Percentiles rank a stretch among this genome's conserved stretches.
Evolutionary conservation across 1,284 basidiomycete genomes (phyloP).

Genomic region (Malassezia nana): DNA sequence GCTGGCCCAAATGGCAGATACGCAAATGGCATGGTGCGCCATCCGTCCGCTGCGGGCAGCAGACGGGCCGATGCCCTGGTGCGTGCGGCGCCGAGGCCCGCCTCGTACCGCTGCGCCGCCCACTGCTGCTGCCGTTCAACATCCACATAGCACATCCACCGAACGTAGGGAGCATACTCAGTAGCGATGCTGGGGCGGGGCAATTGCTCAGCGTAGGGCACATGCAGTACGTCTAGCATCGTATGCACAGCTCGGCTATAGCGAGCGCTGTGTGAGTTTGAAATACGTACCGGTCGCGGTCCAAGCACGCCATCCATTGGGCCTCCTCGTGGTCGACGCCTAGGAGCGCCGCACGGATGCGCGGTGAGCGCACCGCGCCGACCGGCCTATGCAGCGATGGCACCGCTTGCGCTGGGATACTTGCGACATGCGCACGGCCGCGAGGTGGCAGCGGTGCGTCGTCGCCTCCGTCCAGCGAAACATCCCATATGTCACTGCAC

Average conservation of each 20-base stretch:
- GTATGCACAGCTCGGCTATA: neutral
- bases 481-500: neutral
- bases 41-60: neutral
- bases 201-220: conserved; percentile 7
- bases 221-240: conserved; percentile 4
- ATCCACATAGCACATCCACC: conserved; percentile 1
- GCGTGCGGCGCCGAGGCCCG: neutral
- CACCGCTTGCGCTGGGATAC: neutral
- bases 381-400: neutral
- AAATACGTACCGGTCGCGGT: conserved; percentile 1
- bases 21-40: neutral
- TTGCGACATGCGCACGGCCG: conserved; percentile 3
- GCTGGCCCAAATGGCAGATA: conserved; percentile 19
- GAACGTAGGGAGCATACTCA: conserved; percentile 17
- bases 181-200: neutral
- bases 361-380: neutral
- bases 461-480: neutral
- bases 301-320: conserved; percentile 7
- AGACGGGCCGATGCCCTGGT: conserved; percentile 18
- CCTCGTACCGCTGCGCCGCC: conserved; percentile 3
- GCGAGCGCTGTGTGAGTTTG: neutral
- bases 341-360: neutral
- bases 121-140: neutral
- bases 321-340: neutral
- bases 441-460: conserved; percentile 6